A percentile compares a stretch with the other conserved stretches of the same genome.
These are phyloP conservation scores for Amborella trichopoda DNA, from an alignment of 164 flowering plant species.

Conservation along the genomic window DNA sequence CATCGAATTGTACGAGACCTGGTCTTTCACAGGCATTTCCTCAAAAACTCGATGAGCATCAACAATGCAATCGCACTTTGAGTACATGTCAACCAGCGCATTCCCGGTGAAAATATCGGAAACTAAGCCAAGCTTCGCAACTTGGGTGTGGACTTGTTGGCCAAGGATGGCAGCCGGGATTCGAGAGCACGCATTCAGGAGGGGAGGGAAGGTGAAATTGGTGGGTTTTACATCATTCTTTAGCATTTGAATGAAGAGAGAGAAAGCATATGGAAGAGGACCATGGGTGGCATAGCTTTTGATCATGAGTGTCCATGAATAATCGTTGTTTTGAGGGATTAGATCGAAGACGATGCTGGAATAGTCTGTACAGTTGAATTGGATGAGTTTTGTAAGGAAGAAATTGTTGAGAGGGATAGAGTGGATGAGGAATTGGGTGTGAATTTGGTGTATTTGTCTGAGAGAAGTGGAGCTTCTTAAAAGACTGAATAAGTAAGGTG, in stretches of 20 bases:
- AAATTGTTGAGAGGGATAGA: constrained; percentile 11
- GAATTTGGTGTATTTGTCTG: constrained; percentile 19
- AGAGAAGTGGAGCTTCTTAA: constrained; percentile 8
- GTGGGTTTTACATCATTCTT: constrained; percentile 4
- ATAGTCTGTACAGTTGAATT: constrained; percentile 11
- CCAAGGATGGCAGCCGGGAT: constrained; percentile 5
- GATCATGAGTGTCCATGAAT: constrained; percentile 21
- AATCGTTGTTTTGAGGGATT: constrained; percentile 12
- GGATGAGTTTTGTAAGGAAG: constrained; percentile 15
- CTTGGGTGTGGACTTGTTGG: constrained; percentile 18
- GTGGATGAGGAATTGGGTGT: constrained; percentile 18
- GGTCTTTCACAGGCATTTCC: constrained; percentile 24
- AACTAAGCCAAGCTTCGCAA: constrained; percentile 13
- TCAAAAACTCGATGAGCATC: constrained; percentile 14
- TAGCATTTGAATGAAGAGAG: constrained; percentile 18
- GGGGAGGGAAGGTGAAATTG: neutral
- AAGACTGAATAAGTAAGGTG: constrained; percentile 5
- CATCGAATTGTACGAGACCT: constrained; percentile 26
- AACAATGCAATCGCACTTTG: constrained; percentile 10
- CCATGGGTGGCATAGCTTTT: constrained; percentile 11
- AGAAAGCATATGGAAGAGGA: constrained; percentile 11
- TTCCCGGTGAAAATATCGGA: constrained; percentile 12
- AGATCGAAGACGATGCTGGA: constrained; percentile 17
- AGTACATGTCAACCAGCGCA: constrained; percentile 16
- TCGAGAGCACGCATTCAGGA: neutral